Evolutionary conservation across 2,329 filamentous ascomycete genomes (phyloP), one percentile per base, ranked within the genome.

Genomic region (Phyllosticta capitalensis): DNA sequence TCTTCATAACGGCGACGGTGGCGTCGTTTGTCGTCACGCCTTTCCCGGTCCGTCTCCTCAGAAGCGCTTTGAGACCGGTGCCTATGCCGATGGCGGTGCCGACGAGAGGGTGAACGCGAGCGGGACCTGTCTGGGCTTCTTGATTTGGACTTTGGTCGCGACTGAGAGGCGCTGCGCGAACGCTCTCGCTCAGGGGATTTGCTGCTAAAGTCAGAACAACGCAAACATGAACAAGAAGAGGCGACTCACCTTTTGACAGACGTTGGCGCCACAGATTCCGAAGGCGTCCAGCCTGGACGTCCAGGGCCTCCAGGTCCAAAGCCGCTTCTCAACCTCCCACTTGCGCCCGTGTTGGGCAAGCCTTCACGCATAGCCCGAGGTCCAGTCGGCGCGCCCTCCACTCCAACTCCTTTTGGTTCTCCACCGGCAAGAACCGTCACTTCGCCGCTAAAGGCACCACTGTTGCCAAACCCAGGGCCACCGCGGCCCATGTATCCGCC

Each of bases 281-380:
- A 17, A 19, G 50, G 45, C 22, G 57, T 21, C 28, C 51, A 17
- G 20, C 55, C 30, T 48, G 26, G 52, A 4, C 52, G 28, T 14
- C 58, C 54, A 9, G 19, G 10, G 9, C 52, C 53, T 5, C 49
- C 54, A 49, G 38, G 6, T 9, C n/a, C 21, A 12, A 60, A 61
- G 3, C 51, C 54, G 19, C 52, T 30, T 48, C 59, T 60, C 52
- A 71, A 86, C 71, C 80, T 74, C 66, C 88, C 83, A 64, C 85
- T 82, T 57, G 89, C 82, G 65, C 88, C 89, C 60, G 87, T 92
- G 72, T 95, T 95, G 56, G 89, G 88, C 10, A 91, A 78, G 28
- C 91, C 90, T 73, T 94, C 88, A 63, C 92, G 83, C 90, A 97
- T 95, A 19, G 94, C 94, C 74, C 94, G 92, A 54, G 94, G 94